Evolutionary conservation across 257 asterid species (phyloP).

Genomic region (Capsicum rhomboideum): DNA sequence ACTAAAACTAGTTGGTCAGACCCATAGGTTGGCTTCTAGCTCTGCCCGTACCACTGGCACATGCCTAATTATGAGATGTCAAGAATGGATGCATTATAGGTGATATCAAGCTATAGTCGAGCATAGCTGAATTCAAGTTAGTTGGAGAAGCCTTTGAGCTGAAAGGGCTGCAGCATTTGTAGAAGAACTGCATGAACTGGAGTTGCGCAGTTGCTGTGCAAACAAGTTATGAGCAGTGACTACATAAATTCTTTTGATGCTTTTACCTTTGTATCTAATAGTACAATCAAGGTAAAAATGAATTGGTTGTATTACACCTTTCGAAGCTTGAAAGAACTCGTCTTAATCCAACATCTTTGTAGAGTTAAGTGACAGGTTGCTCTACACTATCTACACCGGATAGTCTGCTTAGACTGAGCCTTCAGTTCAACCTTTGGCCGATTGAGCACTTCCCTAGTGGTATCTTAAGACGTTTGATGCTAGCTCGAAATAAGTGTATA

Average conservation of each 20-base stretch:
- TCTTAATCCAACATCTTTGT: neutral
- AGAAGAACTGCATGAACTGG: neutral
- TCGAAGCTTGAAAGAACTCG: neutral
- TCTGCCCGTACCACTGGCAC: no score
- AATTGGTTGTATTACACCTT: neutral
- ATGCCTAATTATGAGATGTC: neutral
- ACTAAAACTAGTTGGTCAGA: neutral
- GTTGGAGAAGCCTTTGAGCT: neutral
- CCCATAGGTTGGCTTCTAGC: neutral
- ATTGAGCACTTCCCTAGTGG: neutral
- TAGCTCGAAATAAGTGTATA: neutral
- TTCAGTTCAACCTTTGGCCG: neutral
- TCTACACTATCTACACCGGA: neutral
- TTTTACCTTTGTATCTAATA: neutral
- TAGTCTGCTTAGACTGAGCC: neutral
- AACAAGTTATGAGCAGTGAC: neutral
- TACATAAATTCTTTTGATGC: neutral
- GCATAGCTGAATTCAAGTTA: neutral
- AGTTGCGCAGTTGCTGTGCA: neutral
- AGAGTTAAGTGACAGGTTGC: neutral
- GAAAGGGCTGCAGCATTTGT: neutral
- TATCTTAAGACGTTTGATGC: neutral
- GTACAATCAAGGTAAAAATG: neutral
- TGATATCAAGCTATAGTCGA: neutral
- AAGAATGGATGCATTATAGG: neutral